phyloP scores from a whole-genome alignment of 2,329 filamentous ascomycete genomes.

The Nigrospora osmanthi region DNA sequence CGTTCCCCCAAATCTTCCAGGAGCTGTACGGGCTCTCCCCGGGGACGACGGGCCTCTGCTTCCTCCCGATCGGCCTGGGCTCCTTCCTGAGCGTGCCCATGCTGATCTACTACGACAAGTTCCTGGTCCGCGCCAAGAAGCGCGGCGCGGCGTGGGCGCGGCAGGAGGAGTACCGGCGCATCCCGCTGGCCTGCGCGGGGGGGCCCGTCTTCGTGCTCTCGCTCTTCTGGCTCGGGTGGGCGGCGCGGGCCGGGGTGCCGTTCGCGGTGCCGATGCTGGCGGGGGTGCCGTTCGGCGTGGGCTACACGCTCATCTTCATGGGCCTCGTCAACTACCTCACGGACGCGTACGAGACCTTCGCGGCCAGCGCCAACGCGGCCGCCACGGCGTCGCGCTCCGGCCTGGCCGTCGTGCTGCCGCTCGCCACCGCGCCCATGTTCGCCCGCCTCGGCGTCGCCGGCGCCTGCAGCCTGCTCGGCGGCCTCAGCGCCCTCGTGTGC shows the following conservation, averaged over 20 bases:
- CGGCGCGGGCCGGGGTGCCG: constrained; percentile 34
- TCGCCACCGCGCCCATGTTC: constrained; percentile 46
- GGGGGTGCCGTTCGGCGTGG: constrained; percentile 53
- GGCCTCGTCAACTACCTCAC: constrained; percentile 57
- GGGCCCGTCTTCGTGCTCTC: constrained; percentile 53
- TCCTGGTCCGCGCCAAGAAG: constrained; percentile 44
- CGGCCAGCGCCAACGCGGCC: constrained; percentile 47
- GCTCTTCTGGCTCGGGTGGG: constrained; percentile 57
- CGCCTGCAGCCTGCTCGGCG: constrained; percentile 44
- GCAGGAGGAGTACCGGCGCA: constrained; percentile 58
- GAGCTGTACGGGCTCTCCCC: constrained; percentile 54
- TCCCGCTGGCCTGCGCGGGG: constrained; percentile 65
- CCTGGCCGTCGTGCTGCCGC: constrained; percentile 47
- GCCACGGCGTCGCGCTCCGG: constrained; percentile 40
- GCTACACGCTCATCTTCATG: constrained; percentile 57
- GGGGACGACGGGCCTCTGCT: constrained; percentile 58
- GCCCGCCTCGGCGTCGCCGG: constrained; percentile 35
- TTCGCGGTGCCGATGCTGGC: constrained; percentile 52
- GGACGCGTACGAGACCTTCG: constrained; percentile 60
- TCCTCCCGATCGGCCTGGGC: constrained; percentile 61
- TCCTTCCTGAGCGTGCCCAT: constrained; percentile 49
- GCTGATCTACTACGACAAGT: constrained; percentile 58
- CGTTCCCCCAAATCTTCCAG: constrained; percentile 64
- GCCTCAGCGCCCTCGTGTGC: constrained; percentile 41
- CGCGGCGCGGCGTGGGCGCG: constrained; percentile 47